These are phyloP conservation scores for Penicillium sclerotigenum DNA, from an alignment of 2,329 filamentous ascomycete genomes.

Conservation along the genomic window DNA sequence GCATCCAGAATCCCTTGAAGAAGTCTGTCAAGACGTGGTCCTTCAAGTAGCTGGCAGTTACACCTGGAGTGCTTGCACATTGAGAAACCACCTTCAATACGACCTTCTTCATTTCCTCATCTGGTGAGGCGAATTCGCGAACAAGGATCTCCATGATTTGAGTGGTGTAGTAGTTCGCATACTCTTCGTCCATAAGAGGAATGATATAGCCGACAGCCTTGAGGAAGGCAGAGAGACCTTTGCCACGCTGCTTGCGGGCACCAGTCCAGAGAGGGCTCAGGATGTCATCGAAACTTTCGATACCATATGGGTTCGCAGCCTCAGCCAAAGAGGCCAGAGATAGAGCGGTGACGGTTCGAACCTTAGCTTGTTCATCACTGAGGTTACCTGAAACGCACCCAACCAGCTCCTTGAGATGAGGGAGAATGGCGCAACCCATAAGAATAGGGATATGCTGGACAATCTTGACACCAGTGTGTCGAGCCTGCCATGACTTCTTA, in stretches of 20 bases:
- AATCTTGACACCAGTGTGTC: slow-evolving; percentile 98
- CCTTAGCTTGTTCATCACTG: slow-evolving; percentile 97
- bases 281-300: slow-evolving; percentile 97
- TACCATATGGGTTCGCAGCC: slow-evolving; percentile 96
- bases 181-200: slow-evolving; percentile 98
- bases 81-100: slow-evolving; percentile 96
- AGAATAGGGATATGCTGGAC: slow-evolving; percentile 98
- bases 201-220: slow-evolving; percentile 99
- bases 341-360: slow-evolving; percentile 90
- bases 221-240: slow-evolving; percentile 89
- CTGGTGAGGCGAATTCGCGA: slow-evolving; percentile 91
- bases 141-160: slow-evolving; percentile 99
- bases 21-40: slow-evolving; percentile 94
- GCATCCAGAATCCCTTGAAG: slow-evolving; percentile 98
- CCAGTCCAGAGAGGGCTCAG: slow-evolving; percentile 96
- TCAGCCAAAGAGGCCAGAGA: slow-evolving; percentile 93
- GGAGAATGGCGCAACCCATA: slow-evolving; percentile 95
- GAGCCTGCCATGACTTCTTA: slow-evolving; percentile 98
- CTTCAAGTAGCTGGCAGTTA: slow-evolving; percentile 91
- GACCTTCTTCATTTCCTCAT: slow-evolving; percentile 99
- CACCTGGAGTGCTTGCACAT: slow-evolving; percentile 89
- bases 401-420: slow-evolving; percentile 91
- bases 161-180: slow-evolving; percentile 97
- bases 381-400: slow-evolving; percentile 95
- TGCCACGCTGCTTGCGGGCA: slow-evolving; percentile 91